These are phyloP conservation scores for Aspergillus udagawae DNA, from an alignment of 2,329 filamentous ascomycete species.

Conservation along the genomic window DNA sequence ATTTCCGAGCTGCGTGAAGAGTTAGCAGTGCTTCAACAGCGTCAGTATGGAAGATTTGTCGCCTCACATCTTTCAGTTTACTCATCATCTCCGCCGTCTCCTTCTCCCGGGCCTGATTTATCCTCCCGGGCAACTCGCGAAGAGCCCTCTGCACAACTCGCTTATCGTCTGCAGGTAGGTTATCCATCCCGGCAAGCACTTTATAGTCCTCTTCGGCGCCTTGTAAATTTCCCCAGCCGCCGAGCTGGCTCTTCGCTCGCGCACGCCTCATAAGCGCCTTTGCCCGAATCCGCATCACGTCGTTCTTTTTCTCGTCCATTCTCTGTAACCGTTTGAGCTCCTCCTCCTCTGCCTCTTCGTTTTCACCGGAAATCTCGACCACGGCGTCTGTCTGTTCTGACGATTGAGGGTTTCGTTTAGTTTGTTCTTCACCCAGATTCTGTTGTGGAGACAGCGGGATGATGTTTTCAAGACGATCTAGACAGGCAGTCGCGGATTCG, in stretches of 20 bases:
- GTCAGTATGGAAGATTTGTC: background rate
- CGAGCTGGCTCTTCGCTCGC: conserved; percentile 65
- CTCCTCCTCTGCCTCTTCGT: conserved; percentile 39
- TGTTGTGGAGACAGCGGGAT: conserved; percentile 37
- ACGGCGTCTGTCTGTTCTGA: conserved; percentile 27
- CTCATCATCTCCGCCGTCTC: conserved; percentile 98
- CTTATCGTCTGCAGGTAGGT: conserved; percentile 62
- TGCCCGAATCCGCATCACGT: conserved; percentile 71
- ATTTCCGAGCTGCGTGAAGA: conserved; percentile 64
- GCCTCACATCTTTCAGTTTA: conserved; percentile 74
- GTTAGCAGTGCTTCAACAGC: conserved; percentile 5
- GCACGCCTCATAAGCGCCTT: conserved; percentile 81
- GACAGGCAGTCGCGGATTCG: conserved; percentile 65
- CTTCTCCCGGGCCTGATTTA: conserved; percentile 74
- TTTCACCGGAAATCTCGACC: conserved; percentile 47
- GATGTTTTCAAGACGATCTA: conserved; percentile 68
- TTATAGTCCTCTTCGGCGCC: conserved; percentile 80
- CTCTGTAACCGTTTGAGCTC: conserved; percentile 42
- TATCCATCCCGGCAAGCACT: conserved; percentile 54
- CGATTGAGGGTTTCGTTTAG: background rate
- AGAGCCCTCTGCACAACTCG: conserved; percentile 66
- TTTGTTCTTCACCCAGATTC: conserved; percentile 9
- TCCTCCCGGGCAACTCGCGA: conserved; percentile 59
- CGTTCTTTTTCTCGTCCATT: conserved; percentile 49
- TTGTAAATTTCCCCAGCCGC: conserved; percentile 75